Evolutionary conservation across 768 basidiomycete species (phyloP).

Genomic region (Hypholoma sublateritium): DNA sequence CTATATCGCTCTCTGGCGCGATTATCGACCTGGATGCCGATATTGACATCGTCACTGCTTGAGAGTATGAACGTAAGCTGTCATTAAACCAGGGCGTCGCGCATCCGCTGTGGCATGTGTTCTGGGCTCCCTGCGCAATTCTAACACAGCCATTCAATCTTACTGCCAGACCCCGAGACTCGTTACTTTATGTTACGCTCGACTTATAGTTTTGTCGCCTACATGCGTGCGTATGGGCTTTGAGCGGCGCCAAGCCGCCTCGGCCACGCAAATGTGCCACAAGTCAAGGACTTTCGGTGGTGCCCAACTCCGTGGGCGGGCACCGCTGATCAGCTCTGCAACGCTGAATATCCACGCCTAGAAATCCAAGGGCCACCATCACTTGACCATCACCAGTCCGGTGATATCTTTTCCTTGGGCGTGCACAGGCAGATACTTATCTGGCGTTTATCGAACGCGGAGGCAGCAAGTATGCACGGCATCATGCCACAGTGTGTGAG

Average conservation of each 20-base stretch:
- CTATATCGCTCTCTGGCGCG: not conserved
- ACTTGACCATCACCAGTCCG: not conserved
- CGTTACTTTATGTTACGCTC: too few relatives aligned
- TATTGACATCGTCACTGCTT: not conserved
- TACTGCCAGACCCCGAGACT: too few relatives aligned
- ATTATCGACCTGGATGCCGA: not conserved
- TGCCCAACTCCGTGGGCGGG: not conserved
- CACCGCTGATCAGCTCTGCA: not conserved
- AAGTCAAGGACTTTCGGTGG: not conserved
- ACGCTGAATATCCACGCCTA: too few relatives aligned
- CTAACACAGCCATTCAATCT: not conserved
- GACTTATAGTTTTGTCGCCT: not conserved
- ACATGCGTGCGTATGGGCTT: constrained; percentile 1
- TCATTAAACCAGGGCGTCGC: not conserved
- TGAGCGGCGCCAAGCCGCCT: not conserved
- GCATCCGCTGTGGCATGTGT: not conserved
- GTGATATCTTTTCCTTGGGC: not conserved
- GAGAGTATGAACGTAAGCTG: constrained; percentile 1
- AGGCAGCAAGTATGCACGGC: not conserved
- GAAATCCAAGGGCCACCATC: not conserved
- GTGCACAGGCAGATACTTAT: not conserved
- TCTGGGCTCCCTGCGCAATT: not conserved
- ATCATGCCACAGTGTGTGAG: not conserved
- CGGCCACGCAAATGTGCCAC: not conserved
- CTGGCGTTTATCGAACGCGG: not conserved